These are phyloP conservation scores for Colletotrichum lentis DNA, from an alignment of 2,329 filamentous ascomycete genomes.

Conservation along the genomic window DNA sequence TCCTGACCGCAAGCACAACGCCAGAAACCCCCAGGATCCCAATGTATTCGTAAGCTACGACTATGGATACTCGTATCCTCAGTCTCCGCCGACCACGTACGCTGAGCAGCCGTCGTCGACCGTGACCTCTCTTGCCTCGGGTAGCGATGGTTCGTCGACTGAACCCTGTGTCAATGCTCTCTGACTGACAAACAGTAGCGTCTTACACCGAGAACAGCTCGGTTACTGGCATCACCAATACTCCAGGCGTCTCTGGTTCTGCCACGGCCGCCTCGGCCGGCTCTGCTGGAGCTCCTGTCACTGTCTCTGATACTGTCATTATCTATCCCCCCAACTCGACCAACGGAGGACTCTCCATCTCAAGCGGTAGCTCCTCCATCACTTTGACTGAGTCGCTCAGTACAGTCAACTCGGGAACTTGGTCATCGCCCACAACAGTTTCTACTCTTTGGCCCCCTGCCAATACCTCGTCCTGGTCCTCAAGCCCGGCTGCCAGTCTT, in stretches of 20 bases:
- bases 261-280: not conserved
- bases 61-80: slow-evolving; percentile 31
- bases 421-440: not conserved
- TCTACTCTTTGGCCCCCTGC: slow-evolving; percentile 10
- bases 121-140: not conserved
- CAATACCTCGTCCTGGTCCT: not conserved
- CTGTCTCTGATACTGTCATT: not conserved
- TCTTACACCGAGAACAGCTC: slow-evolving; percentile 11
- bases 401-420: not conserved
- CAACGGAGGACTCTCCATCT: not conserved
- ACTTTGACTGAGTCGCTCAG: not conserved
- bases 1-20: not conserved
- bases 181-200: slow-evolving; percentile 1
- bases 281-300: not conserved
- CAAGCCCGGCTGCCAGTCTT: not conserved
- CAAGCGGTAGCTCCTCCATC: not conserved
- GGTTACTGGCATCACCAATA: not conserved
- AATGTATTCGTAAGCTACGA: slow-evolving; percentile 29
- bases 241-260: slow-evolving; percentile 2
- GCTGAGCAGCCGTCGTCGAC: slow-evolving; percentile 18
- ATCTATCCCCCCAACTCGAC: not conserved
- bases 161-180: not conserved
- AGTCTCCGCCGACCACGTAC: slow-evolving; percentile 25
- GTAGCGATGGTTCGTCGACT: slow-evolving; percentile 9
- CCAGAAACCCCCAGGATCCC: not conserved